phyloP scores from a whole-genome alignment of 73 alveolate genomes.

The Paramecium caudatum region DNA sequence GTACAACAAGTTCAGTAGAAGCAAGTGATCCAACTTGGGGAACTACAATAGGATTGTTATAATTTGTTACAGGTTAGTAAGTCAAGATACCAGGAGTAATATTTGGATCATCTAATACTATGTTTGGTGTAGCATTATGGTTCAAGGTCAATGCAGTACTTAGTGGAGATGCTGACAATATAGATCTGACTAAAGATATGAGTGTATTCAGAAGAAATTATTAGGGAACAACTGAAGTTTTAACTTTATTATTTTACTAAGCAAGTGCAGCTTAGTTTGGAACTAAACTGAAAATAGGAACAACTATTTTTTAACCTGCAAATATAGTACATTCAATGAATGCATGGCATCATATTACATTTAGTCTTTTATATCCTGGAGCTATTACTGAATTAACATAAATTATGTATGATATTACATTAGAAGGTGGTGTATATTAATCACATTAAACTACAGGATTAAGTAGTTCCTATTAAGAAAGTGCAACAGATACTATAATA shows the following conservation, averaged over 20 bases:
- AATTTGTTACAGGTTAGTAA: conserved; percentile 5
- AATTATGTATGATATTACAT: conserved; percentile 54
- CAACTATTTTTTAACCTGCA: background rate
- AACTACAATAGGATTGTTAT: conserved; percentile 17
- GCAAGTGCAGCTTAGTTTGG: conserved; percentile 41
- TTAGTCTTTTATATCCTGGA: conserved; percentile 32
- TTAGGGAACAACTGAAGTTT: conserved; percentile 51
- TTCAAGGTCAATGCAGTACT: background rate
- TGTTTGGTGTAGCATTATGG: conserved; percentile 48
- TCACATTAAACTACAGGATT: conserved; percentile 52
- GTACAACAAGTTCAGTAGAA: conserved; percentile 20
- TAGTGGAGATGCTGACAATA: conserved; percentile 33
- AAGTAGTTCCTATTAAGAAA: conserved; percentile 41
- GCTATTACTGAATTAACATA: background rate
- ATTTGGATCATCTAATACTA: background rate
- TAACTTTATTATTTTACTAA: conserved; percentile 11
- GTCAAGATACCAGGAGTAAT: background rate
- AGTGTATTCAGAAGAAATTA: conserved; percentile 13
- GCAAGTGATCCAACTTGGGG: conserved; percentile 70
- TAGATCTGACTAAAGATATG: conserved; percentile 45
- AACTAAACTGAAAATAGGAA: conserved; percentile 41
- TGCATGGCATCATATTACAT: conserved; percentile 44
- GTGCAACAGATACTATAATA: conserved; percentile 43
- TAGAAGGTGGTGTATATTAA: conserved; percentile 16
- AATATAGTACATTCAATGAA: background rate